Evolutionary conservation across 176 grass and related monocot species (phyloP).

Genomic region (Typha latifolia): DNA sequence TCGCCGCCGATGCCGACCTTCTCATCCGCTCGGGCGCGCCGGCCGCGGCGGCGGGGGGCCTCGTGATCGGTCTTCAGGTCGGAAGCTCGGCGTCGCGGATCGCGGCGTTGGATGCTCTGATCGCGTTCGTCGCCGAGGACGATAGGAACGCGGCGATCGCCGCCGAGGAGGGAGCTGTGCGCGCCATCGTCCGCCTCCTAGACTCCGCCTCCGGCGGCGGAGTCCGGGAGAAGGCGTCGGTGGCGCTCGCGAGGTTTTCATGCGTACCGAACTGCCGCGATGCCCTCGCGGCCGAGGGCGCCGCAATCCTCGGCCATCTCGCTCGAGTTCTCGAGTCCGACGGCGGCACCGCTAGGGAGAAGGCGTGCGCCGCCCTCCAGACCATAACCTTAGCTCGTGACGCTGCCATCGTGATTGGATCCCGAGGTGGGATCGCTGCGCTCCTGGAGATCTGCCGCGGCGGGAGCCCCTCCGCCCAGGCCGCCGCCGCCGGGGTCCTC

Average conservation of each 20-base stretch:
- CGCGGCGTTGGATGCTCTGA: conserved; percentile 7
- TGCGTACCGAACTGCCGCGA: conserved; percentile 16
- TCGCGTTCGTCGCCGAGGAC: conserved; percentile 7
- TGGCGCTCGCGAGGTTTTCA: conserved; percentile 5
- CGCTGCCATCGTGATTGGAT: conserved; percentile 29
- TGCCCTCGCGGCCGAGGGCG: conserved; percentile 6
- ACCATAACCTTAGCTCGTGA: conserved; percentile 46
- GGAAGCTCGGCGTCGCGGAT: conserved; percentile 13
- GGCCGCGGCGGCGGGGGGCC: conserved; percentile 28
- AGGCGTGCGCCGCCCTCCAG: conserved; percentile 42
- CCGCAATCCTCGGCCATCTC: conserved; percentile 13
- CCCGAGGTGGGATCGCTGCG: conserved; percentile 57
- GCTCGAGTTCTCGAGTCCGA: conserved; percentile 21
- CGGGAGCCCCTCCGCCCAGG: conserved; percentile 58
- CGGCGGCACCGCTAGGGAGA: conserved; percentile 13
- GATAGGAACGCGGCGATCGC: conserved; percentile 11
- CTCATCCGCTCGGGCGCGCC: conserved; percentile 33
- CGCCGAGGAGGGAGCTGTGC: not conserved
- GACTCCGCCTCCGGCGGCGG: conserved; percentile 8
- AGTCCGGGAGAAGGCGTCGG: conserved; percentile 7
- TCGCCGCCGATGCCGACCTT: conserved; percentile 25
- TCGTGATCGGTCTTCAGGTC: conserved; percentile 23
- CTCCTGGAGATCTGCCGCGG: conserved; percentile 48
- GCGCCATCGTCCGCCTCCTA: conserved; percentile 14
- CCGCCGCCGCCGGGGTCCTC: conserved; percentile 53